Conservation (phyloP, 129 eudicot genomes). For the Erigeron canadensis region DNA sequence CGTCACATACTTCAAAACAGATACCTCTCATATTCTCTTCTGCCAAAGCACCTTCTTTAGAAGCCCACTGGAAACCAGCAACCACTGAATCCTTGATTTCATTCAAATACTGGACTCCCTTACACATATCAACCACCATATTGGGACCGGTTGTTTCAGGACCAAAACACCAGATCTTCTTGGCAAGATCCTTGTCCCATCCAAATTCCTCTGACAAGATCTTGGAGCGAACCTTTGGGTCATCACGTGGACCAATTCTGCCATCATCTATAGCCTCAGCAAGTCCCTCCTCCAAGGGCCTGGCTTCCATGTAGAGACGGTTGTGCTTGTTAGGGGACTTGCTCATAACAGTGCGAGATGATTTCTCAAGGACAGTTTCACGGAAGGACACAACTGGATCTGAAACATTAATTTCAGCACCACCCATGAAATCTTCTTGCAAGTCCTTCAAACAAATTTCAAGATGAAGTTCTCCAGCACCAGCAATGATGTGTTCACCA, state of each 20-base stretch:
- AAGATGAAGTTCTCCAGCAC: slow-evolving; percentile 85
- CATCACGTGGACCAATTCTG: slow-evolving; percentile 81
- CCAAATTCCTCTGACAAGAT: slow-evolving; percentile 78
- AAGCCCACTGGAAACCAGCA: slow-evolving; percentile 92
- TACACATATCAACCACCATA: slow-evolving; percentile 93
- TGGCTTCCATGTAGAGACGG: slow-evolving; percentile 83
- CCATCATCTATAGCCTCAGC: slow-evolving; percentile 88
- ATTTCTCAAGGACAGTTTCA: slow-evolving; percentile 77
- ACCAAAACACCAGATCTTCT: slow-evolving; percentile 87
- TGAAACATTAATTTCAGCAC: slow-evolving; percentile 71
- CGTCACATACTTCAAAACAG: slow-evolving; percentile 82
- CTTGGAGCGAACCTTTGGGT: slow-evolving; percentile 68
- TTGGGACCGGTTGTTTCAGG: slow-evolving; percentile 91
- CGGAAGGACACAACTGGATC: slow-evolving; percentile 94
- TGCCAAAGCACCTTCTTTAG: slow-evolving; percentile 76
- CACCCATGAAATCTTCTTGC: slow-evolving; percentile 88
- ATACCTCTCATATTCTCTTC: slow-evolving; percentile 87
- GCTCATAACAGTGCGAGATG: slow-evolving; percentile 76
- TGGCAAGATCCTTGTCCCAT: slow-evolving; percentile 90
- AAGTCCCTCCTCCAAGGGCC: slow-evolving; percentile 80
- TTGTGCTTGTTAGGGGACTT: slow-evolving; percentile 89
- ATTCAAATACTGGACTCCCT: slow-evolving; percentile 84
- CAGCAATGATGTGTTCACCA: slow-evolving; percentile 86
- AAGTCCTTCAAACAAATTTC: slow-evolving; percentile 82
- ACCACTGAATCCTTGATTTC: slow-evolving; percentile 93